Evolutionary conservation across 257 asterid species (phyloP).

Genomic region (Eustoma russellianum): DNA sequence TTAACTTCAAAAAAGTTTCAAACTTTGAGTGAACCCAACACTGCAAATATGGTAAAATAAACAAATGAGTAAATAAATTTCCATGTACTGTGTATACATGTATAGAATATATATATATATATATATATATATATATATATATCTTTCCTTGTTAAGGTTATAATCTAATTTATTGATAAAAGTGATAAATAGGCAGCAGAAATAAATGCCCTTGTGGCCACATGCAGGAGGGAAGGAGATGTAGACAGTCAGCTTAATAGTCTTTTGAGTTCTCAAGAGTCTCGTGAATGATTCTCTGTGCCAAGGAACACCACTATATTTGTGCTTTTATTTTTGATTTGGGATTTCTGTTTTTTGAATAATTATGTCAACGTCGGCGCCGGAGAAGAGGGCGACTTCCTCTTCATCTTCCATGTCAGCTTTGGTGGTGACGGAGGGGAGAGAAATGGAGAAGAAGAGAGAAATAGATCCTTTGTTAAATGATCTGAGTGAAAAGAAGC

Average conservation of each 20-base stretch:
- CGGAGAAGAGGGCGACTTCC: conserved; percentile 7
- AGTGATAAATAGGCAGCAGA: neutral
- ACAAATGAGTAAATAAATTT: no score
- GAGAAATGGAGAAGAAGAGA: conserved; percentile 17
- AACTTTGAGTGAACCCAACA: no score
- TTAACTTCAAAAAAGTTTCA: no score
- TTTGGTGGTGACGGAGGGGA: neutral
- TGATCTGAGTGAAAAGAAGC: conserved; percentile 86
- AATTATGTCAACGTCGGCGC: conserved; percentile 14
- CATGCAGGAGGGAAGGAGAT: conserved; percentile 10
- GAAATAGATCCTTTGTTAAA: conserved; percentile 72
- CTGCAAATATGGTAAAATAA: no score
- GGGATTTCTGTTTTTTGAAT: neutral
- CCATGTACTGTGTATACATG: no score
- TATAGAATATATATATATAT: no score
- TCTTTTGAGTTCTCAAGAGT: neutral
- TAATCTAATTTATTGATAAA: neutral
- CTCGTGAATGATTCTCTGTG: neutral
- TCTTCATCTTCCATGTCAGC: neutral
- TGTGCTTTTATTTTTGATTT: neutral
- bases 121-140: no score
- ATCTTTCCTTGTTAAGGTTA: neutral
- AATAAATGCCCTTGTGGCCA: conserved; percentile 15
- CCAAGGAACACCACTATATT: neutral
- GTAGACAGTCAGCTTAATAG: conserved; percentile 1